Conservation (phyloP, 306 rosid species). For the Abrus precatorius region DNA sequence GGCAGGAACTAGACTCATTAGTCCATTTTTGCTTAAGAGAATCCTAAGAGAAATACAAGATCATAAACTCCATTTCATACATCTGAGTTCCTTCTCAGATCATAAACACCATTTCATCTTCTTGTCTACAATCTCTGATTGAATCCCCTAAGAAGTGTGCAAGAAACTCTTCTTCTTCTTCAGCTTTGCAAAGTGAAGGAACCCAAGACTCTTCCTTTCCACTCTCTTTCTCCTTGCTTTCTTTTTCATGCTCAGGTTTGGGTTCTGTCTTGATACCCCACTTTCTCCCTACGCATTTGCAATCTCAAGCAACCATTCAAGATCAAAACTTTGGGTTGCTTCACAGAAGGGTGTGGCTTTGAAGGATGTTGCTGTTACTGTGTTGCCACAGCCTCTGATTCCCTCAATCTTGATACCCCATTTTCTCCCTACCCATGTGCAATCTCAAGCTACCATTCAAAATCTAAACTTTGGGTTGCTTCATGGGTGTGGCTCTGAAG, state of each 20-base stretch:
- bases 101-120: conserved; percentile 78
- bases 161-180: conserved; percentile 52
- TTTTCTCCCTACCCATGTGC: conserved; percentile 28
- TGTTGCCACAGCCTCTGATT: conserved; percentile 40
- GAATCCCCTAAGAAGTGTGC: conserved; percentile 79
- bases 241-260: conserved; percentile 62
- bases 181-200: conserved; percentile 52
- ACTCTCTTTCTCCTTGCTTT: conserved; percentile 63
- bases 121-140: conserved; percentile 78
- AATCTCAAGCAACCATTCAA: conserved; percentile 40
- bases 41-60: no score
- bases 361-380: background rate
- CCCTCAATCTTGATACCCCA: background rate
- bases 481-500: no score
- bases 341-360: conserved; percentile 45
- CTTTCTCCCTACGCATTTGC: conserved; percentile 66
- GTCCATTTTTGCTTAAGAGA: no score
- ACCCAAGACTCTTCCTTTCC: conserved; percentile 60
- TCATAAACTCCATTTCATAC: conserved; percentile 50
- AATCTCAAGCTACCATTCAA: conserved; percentile 19
- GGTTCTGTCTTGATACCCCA: conserved; percentile 52
- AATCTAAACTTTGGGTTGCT: no score
- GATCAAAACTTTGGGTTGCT: conserved; percentile 46
- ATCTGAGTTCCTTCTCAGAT: conserved; percentile 95
- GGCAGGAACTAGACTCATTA: no score